Base-by-base conservation (phyloP, 2,329 filamentous ascomycete species). In the Metarhizium sp. region DNA sequence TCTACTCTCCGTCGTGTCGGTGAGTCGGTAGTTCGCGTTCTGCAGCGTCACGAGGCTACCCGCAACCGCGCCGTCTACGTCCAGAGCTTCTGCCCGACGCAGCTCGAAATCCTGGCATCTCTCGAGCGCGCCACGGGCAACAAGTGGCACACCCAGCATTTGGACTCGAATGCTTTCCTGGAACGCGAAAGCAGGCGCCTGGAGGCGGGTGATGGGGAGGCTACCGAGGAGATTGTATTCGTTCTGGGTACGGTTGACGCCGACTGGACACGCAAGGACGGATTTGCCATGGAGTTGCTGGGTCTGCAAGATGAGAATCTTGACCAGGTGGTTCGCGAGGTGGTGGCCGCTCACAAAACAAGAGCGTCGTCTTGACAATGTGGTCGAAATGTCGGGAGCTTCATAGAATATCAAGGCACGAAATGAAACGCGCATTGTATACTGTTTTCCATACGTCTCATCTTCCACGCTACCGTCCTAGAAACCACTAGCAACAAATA, bases 1-100 rank as follows among this genome's bases (percentile, higher is more conserved):
- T 79, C 80, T 0, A 79, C 75, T 0, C 69, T 85, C 5, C 62
- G 64, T 0, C 71, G 75, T 5, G 67, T 84, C 7, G 81, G 69
- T 0, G 70, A 75, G 54, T 75, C 74, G 1, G 72, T 83, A 1
- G 75, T 76, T 0, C 74, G 74, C 0, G 70, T 81, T 1, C 67
- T 85, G 57, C 63, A 67, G 36, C 69, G 78, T n/a, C 73, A 71
- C 0, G 73, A 76, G 4, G 69, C 74, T 59, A 83, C 80, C 1
- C 73, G 71, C 61, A 84, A 85, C 64, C 68, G 73, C 5, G 62
- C 68, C 5, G 66, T 85, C 1, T 74, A 72, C 56, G 67, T 81
- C 7, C 67, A 78, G 34, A 75, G 75, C 54, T 72, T 77, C 55
- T 67, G 68, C 18, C 71, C 73, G 30, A 75, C 77, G 1, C 79